phyloP scores from a whole-genome alignment of 2,329 filamentous ascomycete species.

The Hansfordia pulvinata region DNA sequence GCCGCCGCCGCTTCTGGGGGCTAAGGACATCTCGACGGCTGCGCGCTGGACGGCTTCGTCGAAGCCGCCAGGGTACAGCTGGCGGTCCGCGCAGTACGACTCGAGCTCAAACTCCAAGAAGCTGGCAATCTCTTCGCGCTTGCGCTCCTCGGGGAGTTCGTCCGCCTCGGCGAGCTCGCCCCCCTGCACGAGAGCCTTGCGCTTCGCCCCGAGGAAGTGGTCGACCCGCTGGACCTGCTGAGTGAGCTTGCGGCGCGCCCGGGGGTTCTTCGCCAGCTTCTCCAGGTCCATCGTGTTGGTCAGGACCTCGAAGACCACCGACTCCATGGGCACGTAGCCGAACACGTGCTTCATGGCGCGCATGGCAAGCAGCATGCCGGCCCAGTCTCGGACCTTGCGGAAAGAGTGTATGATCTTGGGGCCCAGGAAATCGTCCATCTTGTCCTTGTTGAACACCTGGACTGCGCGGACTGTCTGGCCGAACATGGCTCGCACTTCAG shows the following conservation, averaged over 20 bases:
- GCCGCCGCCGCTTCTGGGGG: too few species aligned
- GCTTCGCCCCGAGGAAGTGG: conserved; percentile 16
- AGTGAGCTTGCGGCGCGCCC: conserved; percentile 25
- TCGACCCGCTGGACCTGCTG: conserved; percentile 28
- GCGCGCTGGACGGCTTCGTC: neutral
- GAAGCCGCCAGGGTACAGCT: conserved; percentile 8
- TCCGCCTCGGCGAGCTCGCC: conserved; percentile 15
- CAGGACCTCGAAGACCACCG: conserved; percentile 31
- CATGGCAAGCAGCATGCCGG: conserved; percentile 31
- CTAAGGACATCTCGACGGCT: neutral
- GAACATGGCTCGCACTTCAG: conserved; percentile 27
- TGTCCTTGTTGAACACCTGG: conserved; percentile 26
- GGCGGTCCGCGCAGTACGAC: too few species aligned
- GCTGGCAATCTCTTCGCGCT: conserved; percentile 25
- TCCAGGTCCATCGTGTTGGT: conserved; percentile 28
- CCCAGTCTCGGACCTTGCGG: conserved; percentile 27
- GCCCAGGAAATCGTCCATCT: conserved; percentile 31
- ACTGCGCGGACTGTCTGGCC: conserved; percentile 33
- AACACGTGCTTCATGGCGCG: conserved; percentile 27
- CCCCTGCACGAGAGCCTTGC: conserved; percentile 9
- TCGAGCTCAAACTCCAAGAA: conserved; percentile 26
- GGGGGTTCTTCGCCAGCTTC: conserved; percentile 22
- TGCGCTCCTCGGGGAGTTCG: conserved; percentile 20
- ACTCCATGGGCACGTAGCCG: conserved; percentile 27
- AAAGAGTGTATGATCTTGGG: conserved; percentile 37